A percentile compares a stretch with the other conserved stretches of the same genome.
Conservation (phyloP, 495 filamentous ascomycete genomes). For the Trichoderma gamsii region DNA sequence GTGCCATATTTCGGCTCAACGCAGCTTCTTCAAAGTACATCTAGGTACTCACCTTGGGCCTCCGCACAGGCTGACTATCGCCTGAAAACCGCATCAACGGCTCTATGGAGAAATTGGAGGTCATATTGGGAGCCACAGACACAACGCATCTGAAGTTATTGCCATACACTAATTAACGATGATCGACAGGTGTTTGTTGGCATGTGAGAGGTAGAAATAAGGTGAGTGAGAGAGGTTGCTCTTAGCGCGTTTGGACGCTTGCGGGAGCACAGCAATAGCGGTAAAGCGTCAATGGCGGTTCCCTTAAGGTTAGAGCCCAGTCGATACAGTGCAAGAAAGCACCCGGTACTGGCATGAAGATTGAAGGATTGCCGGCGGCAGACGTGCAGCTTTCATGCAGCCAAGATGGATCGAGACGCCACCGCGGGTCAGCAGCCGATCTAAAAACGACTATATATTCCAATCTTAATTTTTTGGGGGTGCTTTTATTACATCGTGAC, state of each 20-base stretch:
- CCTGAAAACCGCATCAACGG: slow-evolving; percentile 56
- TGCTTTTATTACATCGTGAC: neutral
- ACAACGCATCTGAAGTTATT: neutral
- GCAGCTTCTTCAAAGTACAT: neutral
- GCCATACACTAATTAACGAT: neutral
- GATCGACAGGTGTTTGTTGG: neutral
- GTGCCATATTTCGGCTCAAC: neutral
- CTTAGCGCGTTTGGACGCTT: neutral
- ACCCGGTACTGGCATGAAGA: too few relatives aligned
- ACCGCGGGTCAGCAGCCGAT: neutral
- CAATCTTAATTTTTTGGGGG: neutral
- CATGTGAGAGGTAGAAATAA: neutral
- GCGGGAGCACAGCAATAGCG: neutral
- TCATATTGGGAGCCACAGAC: neutral
- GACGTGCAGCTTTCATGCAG: slow-evolving; percentile 7
- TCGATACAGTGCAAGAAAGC: neutral
- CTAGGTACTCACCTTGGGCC: slow-evolving; percentile 49
- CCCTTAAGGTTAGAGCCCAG: neutral
- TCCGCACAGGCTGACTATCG: slow-evolving; percentile 53
- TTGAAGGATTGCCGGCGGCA: neutral
- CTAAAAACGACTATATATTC: neutral
- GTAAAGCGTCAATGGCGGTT: neutral
- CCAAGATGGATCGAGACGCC: slow-evolving; percentile 1
- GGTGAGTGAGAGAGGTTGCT: neutral
- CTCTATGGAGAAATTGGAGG: slow-evolving; percentile 50